Evolutionary conservation across 257 asterid species (phyloP).

Genomic region (Knoxia roxburghii): DNA sequence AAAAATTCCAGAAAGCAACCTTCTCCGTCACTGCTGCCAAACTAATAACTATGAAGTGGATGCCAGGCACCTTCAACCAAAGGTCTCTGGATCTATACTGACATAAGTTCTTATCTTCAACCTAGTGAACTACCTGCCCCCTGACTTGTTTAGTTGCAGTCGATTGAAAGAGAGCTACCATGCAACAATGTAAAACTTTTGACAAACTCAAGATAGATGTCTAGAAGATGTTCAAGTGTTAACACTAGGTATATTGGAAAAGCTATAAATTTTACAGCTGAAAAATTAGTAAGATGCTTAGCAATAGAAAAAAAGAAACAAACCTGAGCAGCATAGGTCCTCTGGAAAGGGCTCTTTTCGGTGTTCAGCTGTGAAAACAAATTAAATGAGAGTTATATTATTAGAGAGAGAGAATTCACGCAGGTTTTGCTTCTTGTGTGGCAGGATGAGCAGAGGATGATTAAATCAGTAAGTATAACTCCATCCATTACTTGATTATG

Average conservation of each 20-base stretch:
- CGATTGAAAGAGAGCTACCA: background rate
- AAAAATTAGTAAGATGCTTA: background rate
- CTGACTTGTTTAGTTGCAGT: background rate
- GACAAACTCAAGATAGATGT: background rate
- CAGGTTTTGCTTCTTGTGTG: background rate
- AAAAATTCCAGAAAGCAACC: slow-evolving; percentile 1
- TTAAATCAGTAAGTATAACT: background rate
- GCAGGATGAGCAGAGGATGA: background rate
- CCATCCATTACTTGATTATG: background rate
- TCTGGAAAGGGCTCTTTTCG: slow-evolving; percentile 64
- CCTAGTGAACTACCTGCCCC: background rate
- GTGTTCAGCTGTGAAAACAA: slow-evolving; percentile 46
- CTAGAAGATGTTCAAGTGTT: background rate
- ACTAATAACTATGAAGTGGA: background rate
- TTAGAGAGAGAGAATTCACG: background rate
- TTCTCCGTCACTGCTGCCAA: background rate
- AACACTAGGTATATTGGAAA: no score
- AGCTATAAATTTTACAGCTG: background rate
- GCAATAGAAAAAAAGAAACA: slow-evolving; percentile 20
- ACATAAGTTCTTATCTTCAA: background rate
- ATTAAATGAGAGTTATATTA: background rate
- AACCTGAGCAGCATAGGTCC: slow-evolving; percentile 67
- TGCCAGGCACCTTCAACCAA: background rate
- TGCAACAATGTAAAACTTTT: background rate
- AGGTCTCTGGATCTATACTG: no score